Conservation (phyloP, 2,329 filamentous ascomycete species). For the Microcera coccophila region DNA sequence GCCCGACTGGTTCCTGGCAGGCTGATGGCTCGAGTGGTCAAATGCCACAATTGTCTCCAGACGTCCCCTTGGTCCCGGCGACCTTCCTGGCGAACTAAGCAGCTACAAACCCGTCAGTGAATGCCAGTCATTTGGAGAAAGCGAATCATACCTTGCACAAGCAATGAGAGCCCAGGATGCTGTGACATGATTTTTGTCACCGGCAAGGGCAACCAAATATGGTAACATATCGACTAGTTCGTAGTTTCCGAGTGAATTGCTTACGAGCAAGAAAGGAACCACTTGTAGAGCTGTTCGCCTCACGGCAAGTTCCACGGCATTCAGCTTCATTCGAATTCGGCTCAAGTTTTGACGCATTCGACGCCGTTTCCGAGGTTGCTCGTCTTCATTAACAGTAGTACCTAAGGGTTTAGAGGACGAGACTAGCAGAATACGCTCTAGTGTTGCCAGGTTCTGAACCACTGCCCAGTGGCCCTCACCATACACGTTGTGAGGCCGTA, state of each 20-base stretch:
- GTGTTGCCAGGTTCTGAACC: slow-evolving; percentile 54
- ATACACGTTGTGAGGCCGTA: slow-evolving; percentile 50
- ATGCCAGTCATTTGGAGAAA: too few relatives aligned
- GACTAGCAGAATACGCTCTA: slow-evolving; percentile 48
- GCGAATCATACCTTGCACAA: slow-evolving; percentile 63
- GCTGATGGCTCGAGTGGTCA: slow-evolving; percentile 66
- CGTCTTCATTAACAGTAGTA: slow-evolving; percentile 29
- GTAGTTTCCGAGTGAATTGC: slow-evolving; percentile 43
- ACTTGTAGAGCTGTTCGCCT: slow-evolving; percentile 54
- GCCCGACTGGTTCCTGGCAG: slow-evolving; percentile 69
- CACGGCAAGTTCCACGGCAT: slow-evolving; percentile 40
- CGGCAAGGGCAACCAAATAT: slow-evolving; percentile 55
- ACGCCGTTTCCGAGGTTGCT: slow-evolving; percentile 52
- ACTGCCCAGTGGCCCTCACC: slow-evolving; percentile 59
- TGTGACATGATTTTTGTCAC: slow-evolving; percentile 64
- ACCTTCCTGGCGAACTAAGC: slow-evolving; percentile 22
- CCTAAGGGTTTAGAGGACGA: slow-evolving; percentile 20
- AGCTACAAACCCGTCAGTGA: slow-evolving; percentile 27
- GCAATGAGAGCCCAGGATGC: slow-evolving; percentile 82
- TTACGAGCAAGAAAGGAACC: slow-evolving; percentile 53
- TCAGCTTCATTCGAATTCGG: slow-evolving; percentile 48
- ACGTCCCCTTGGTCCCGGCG: slow-evolving; percentile 37
- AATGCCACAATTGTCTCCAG: slow-evolving; percentile 76
- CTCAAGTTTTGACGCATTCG: slow-evolving; percentile 41
- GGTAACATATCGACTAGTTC: slow-evolving; percentile 54